A percentile compares a stretch with the other conserved stretches of the same genome.
Evolutionary conservation across 805 yeast species (phyloP).

Genomic region (Spathaspora hagerdaliae): DNA sequence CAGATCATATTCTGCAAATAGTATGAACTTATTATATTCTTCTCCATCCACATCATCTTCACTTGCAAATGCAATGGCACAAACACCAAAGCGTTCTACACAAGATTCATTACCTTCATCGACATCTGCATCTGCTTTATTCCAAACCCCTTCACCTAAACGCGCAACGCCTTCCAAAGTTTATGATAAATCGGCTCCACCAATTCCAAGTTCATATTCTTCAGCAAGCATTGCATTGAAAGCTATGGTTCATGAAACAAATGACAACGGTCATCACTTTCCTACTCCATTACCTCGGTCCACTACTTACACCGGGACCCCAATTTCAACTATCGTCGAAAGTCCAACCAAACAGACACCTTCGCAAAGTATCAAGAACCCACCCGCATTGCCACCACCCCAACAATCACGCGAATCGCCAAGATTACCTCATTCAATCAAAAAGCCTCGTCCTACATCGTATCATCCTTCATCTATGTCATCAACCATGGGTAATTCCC

Average conservation of each 20-base stretch:
- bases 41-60: conserved; percentile 69
- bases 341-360: conserved; percentile 25
- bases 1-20: conserved; percentile 32
- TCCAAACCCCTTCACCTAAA: conserved; percentile 7
- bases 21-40: conserved; percentile 37
- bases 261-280: conserved; percentile 12
- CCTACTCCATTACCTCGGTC: conserved; percentile 14
- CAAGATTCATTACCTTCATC: conserved; percentile 1
- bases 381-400: background rate
- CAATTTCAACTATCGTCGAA: conserved; percentile 45
- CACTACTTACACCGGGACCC: conserved; percentile 28
- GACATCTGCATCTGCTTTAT: background rate
- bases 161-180: conserved; percentile 19
- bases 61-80: conserved; percentile 47
- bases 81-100: conserved; percentile 22
- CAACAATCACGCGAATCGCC: conserved; percentile 17
- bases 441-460: conserved; percentile 79
- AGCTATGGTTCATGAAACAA: conserved; percentile 62
- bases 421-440: conserved; percentile 41
- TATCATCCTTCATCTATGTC: conserved; percentile 65
- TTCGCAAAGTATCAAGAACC: background rate
- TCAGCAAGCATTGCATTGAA: conserved; percentile 68
- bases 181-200: conserved; percentile 27
- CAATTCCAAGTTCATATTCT: conserved; percentile 34
- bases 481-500: conserved; percentile 16